A percentile compares a stretch with the other conserved stretches of the same genome.
Conservation (phyloP, 768 basidiomycete genomes). For the Pleurotus pulmonarius region DNA sequence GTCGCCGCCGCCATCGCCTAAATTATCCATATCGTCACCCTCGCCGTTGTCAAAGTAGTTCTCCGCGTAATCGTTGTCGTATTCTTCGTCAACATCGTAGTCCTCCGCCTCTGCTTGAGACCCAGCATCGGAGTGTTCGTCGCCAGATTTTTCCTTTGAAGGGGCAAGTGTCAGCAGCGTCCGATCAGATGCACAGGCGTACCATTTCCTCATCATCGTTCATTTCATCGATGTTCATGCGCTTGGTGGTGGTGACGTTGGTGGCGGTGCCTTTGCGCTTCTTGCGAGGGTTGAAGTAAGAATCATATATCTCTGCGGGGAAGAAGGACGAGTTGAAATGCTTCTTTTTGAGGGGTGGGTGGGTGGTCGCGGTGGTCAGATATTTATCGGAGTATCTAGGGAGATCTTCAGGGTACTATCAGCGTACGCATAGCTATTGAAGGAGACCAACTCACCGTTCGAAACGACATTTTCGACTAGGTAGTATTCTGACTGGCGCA, state of each 20-base stretch:
- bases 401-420: conserved; percentile 43
- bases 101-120: conserved; percentile 67
- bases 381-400: conserved; percentile 86
- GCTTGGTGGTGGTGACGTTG: conserved; percentile 31
- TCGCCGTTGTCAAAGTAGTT: conserved; percentile 93
- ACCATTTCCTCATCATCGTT: conserved; percentile 59
- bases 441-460: conserved; percentile 31
- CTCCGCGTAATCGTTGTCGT: conserved; percentile 87
- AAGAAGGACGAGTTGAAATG: conserved; percentile 77
- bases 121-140: conserved; percentile 64
- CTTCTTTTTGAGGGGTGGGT: conserved; percentile 65
- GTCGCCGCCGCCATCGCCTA: conserved; percentile 68
- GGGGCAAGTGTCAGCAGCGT: no score
- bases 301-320: conserved; percentile 70
- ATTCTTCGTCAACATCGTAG: conserved; percentile 87
- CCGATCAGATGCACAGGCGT: no score
- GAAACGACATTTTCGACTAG: conserved; percentile 70
- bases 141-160: conserved; percentile 62
- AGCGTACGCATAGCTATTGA: conserved; percentile 17
- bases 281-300: conserved; percentile 74
- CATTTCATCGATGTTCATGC: conserved; percentile 65
- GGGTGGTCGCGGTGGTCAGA: conserved; percentile 52
- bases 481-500: conserved; percentile 72
- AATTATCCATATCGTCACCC: conserved; percentile 73
- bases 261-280: conserved; percentile 48